A percentile compares a stretch with the other conserved stretches of the same genome.
phyloP scores from a whole-genome alignment of 2,329 filamentous ascomycete species.

The Fusarium sp. region DNA sequence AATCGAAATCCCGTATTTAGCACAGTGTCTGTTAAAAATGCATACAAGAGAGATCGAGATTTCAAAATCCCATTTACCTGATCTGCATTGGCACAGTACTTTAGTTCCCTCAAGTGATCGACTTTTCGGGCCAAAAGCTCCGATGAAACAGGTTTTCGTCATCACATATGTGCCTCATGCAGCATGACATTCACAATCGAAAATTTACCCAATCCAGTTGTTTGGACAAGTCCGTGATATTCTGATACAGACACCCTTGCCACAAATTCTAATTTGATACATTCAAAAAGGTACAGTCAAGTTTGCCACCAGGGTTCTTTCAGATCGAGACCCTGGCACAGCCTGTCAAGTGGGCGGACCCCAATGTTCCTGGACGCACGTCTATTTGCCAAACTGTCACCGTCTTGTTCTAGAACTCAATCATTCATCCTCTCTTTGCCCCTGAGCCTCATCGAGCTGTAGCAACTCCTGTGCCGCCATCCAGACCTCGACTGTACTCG shows the following conservation, averaged over 20 bases:
- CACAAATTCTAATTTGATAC: conserved; percentile 13
- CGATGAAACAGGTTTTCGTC: neutral
- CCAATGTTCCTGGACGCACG: neutral
- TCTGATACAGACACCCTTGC: conserved; percentile 22
- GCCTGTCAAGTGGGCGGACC: neutral
- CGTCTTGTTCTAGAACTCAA: neutral
- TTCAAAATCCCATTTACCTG: neutral
- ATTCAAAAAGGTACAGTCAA: neutral
- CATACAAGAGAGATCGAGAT: conserved; percentile 1
- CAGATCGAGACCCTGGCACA: neutral
- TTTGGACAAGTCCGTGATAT: neutral
- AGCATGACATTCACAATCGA: neutral
- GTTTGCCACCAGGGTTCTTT: conserved; percentile 9
- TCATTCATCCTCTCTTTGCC: neutral
- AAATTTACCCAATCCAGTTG: neutral
- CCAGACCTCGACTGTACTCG: conserved; percentile 44
- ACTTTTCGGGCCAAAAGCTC: neutral
- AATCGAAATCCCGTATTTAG: neutral
- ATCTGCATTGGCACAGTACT: neutral
- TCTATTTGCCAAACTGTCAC: neutral
- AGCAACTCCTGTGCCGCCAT: conserved; percentile 46
- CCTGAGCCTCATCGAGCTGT: conserved; percentile 31
- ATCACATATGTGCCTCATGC: neutral
- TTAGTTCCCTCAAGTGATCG: neutral
- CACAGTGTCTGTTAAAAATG: conserved; percentile 9